Percentiles rank a stretch among this genome's conserved stretches.
phyloP scores from a whole-genome alignment of 2,329 filamentous ascomycete genomes.

The Phialophora chinensis region DNA sequence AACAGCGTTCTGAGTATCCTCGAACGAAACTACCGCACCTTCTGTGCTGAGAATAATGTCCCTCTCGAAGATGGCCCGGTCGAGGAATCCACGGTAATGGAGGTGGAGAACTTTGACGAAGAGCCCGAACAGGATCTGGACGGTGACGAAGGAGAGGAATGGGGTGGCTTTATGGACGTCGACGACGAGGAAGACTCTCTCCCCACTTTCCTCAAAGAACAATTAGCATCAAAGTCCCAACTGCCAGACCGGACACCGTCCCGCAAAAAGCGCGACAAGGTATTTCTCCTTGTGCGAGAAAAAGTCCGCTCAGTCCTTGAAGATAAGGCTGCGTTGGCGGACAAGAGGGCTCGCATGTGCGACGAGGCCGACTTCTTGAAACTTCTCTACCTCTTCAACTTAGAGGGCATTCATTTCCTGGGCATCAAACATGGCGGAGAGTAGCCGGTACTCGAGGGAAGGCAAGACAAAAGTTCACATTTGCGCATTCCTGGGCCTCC shows the following conservation, averaged over 20 bases:
- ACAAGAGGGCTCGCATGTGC: constrained; percentile 82
- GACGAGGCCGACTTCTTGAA: constrained; percentile 92
- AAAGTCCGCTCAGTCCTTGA: constrained; percentile 88
- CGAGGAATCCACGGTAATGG: constrained; percentile 46
- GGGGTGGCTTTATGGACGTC: constrained; percentile 57
- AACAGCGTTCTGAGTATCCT: constrained; percentile 81
- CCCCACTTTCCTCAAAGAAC: constrained; percentile 83
- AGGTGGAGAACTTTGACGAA: constrained; percentile 44
- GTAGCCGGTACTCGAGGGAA: not conserved
- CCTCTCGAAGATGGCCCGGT: constrained; percentile 70
- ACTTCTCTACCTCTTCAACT: constrained; percentile 81
- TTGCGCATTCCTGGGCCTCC: not conserved
- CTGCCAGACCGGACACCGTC: constrained; percentile 55
- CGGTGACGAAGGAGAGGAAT: constrained; percentile 35
- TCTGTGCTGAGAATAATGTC: constrained; percentile 85
- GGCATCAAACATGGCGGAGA: constrained; percentile 15
- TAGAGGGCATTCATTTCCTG: constrained; percentile 88
- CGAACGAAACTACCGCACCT: constrained; percentile 87
- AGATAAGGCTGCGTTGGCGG: constrained; percentile 76
- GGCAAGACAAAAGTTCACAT: not conserved
- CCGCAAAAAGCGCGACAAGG: constrained; percentile 77
- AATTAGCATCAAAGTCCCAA: constrained; percentile 44
- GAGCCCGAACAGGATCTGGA: constrained; percentile 47
- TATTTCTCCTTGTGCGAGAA: constrained; percentile 78
- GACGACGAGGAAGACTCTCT: constrained; percentile 65